phyloP scores from a whole-genome alignment of 108 stramenopile genomes.

The Cyclotella choctawhatcheeana region DNA sequence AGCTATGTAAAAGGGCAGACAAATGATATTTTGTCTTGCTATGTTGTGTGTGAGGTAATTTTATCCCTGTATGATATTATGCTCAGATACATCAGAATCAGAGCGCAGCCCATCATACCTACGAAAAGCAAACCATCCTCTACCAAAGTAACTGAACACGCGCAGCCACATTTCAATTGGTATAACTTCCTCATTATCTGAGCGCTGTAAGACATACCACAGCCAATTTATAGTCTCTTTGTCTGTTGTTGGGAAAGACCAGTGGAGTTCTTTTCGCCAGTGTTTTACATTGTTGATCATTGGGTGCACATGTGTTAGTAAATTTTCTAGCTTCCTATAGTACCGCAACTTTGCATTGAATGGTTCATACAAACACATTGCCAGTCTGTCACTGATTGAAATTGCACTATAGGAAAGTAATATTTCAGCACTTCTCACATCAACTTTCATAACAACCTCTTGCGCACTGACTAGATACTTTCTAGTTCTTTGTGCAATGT shows the following conservation, averaged over 20 bases:
- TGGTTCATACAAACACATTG: not conserved
- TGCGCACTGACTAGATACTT: constrained; percentile 13
- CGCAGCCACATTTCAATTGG: constrained; percentile 23
- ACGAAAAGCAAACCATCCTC: constrained; percentile 21
- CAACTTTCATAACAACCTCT: constrained; percentile 18
- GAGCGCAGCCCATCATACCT: not conserved
- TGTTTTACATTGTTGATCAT: constrained; percentile 16
- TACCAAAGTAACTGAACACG: constrained; percentile 16
- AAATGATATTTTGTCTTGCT: not conserved
- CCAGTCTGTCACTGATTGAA: constrained; percentile 17
- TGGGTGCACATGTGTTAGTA: constrained; percentile 13
- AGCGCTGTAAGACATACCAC: constrained; percentile 12
- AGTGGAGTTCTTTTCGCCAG: constrained; percentile 30
- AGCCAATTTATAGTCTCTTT: constrained; percentile 26
- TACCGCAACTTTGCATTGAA: not conserved
- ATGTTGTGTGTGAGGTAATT: not conserved
- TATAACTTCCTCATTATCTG: not conserved
- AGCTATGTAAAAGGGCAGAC: not conserved
- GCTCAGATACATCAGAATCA: not conserved
- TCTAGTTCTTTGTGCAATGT: not conserved
- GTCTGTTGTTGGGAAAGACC: constrained; percentile 33
- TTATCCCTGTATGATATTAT: too few species aligned
- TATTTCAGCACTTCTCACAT: constrained; percentile 10
- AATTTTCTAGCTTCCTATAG: not conserved
- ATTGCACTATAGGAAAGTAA: not conserved